Base-by-base conservation (phyloP, 139 green algal genomes). In the Chlamydomonas sp. region DNA sequence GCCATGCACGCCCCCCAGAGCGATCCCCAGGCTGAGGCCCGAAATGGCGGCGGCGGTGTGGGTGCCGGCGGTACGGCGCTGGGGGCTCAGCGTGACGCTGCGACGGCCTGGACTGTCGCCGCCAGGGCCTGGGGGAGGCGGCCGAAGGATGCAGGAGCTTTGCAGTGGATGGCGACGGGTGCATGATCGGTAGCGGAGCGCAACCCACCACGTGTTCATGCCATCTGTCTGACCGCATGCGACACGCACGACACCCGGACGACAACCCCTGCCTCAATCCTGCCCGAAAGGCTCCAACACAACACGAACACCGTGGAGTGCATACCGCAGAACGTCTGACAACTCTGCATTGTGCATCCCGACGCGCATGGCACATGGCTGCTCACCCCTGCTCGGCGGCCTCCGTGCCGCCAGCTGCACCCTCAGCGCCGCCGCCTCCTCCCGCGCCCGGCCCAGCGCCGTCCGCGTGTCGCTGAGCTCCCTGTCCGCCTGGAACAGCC, bases 1-100 rank as follows among this genome's bases (percentile, higher is more conserved):
- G 59, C 81, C 81, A 2, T 60, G 81, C 2, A 69, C 81, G 15
- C 81, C 71, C 12, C 81, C 81, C 15, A 86, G 59, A 17, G 81
- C 81, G 7, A 86, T 64, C 9, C 81, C 81, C 60, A 86, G 71
- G 62, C 83, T 87, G 7, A 87, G 73, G 6, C 73, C 83, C 15
- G 73, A 81, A 73, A 87, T 87, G 83, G 73, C 31, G 2, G 72
- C 62, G 2, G 83, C 12, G n/a, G 72, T 31, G 61, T 18, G 62
- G 62, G 73, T 73, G 1, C 73, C 31, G 5, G 73, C 17, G 0
- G 71, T 62, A 4, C 83, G 83, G 68, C 60, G 72, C 0, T 64
- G 49, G 10, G 83, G 83, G 73, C 83, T 87, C 7, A 87, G 61
- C 12, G 73, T 74, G 72, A 87, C 74, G 83, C 83, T 87, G 61